These are phyloP conservation scores for Vicia faba DNA, from an alignment of 306 rosid genomes.

Conservation along the genomic window DNA sequence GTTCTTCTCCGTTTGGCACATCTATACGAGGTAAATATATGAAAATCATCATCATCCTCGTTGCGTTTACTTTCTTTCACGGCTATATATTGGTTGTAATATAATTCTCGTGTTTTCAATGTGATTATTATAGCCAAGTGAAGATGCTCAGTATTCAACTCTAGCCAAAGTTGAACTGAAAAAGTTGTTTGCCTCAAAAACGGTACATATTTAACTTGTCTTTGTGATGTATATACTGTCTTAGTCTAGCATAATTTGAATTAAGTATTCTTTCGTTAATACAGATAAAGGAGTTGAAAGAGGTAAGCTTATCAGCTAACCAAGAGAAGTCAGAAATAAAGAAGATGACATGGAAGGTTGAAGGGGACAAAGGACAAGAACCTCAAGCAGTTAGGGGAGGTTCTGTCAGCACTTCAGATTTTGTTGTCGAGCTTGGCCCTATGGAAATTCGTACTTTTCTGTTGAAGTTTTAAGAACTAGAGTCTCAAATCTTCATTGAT, in stretches of 20 bases:
- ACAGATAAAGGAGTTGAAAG: slow-evolving; percentile 63
- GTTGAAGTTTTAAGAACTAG: slow-evolving; percentile 44
- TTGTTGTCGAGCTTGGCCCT: slow-evolving; percentile 77
- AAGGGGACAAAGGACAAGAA: slow-evolving; percentile 46
- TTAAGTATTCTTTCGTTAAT: background rate
- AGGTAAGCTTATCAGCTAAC: slow-evolving; percentile 70
- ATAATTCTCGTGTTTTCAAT: slow-evolving; percentile 26
- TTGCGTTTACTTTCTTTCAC: background rate
- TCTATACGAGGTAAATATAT: slow-evolving; percentile 69
- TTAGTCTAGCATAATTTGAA: background rate
- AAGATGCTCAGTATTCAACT: slow-evolving; percentile 65
- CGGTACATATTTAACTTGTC: slow-evolving; percentile 43
- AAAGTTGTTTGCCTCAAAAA: slow-evolving; percentile 64
- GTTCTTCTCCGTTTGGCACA: slow-evolving; percentile 89
- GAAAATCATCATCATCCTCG: background rate
- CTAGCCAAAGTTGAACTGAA: slow-evolving; percentile 72
- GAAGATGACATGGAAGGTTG: slow-evolving; percentile 64
- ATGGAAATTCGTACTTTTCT: slow-evolving; percentile 80
- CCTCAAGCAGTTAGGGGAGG: slow-evolving; percentile 52
- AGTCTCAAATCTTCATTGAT: background rate
- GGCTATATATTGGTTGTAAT: background rate
- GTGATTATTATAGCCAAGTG: slow-evolving; percentile 50
- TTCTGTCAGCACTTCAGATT: slow-evolving; percentile 41
- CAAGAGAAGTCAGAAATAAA: slow-evolving; percentile 73
- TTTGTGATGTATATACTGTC: background rate